phyloP scores from a whole-genome alignment of 2,329 filamentous ascomycete species.

The Neofusicoccum kwambonambiense region DNA sequence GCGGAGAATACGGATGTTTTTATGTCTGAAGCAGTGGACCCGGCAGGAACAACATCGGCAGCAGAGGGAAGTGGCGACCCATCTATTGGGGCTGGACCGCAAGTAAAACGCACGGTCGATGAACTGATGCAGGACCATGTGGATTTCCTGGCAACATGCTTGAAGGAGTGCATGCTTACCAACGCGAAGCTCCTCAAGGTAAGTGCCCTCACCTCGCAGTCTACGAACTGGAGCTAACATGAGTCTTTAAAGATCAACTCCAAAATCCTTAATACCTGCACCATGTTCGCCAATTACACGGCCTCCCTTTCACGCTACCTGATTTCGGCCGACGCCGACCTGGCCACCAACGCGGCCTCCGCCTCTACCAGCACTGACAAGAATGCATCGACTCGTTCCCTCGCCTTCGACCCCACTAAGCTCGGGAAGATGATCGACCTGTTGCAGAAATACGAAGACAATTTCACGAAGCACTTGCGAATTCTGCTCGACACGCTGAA shows the following conservation, averaged over 20 bases:
- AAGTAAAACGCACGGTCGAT: slow-evolving; percentile 79
- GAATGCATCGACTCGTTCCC: slow-evolving; percentile 22
- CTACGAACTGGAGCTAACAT: slow-evolving; percentile 6
- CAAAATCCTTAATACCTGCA: slow-evolving; percentile 94
- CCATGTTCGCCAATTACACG: slow-evolving; percentile 88
- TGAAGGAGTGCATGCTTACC: slow-evolving; percentile 99
- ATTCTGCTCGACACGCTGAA: slow-evolving; percentile 93
- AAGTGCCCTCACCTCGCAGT: slow-evolving; percentile 32
- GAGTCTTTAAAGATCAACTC: slow-evolving; percentile 79
- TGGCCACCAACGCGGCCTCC: slow-evolving; percentile 19
- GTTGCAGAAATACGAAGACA: slow-evolving; percentile 86
- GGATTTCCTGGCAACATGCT: slow-evolving; percentile 93
- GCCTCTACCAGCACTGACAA: slow-evolving; percentile 23
- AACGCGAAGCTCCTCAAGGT: slow-evolving; percentile 93
- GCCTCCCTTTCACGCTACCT: slow-evolving; percentile 82
- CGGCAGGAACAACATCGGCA: slow-evolving; percentile 15
- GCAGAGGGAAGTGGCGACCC: slow-evolving; percentile 18
- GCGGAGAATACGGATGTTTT: slow-evolving; percentile 29
- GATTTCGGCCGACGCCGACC: slow-evolving; percentile 66
- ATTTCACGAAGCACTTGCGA: slow-evolving; percentile 88
- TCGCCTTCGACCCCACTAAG: slow-evolving; percentile 54
- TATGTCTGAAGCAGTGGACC: not conserved
- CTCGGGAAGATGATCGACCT: slow-evolving; percentile 81
- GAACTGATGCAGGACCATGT: slow-evolving; percentile 99
- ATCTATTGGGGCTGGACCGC: slow-evolving; percentile 36